These are phyloP conservation scores for Bryoglossum gracile DNA, from an alignment of 495 filamentous ascomycete genomes.

Conservation along the genomic window DNA sequence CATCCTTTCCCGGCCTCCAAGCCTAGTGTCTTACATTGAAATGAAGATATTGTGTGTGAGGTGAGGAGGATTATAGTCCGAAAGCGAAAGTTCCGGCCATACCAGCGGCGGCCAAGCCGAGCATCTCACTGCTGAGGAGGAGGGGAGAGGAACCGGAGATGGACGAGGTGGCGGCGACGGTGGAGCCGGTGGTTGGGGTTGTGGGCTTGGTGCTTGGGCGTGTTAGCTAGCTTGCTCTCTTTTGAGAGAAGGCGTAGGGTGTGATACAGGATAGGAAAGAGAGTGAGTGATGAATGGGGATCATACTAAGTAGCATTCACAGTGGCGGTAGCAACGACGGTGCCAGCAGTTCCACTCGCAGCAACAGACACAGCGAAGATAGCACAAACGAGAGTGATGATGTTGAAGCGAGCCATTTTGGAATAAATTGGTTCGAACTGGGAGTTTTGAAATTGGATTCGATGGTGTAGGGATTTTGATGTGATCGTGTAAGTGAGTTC, in stretches of 20 bases:
- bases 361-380: background rate
- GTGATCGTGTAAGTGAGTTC: too few relatives aligned
- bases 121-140: background rate
- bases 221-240: background rate
- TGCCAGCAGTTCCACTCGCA: background rate
- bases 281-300: background rate
- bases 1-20: too few relatives aligned
- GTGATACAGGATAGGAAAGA: too few relatives aligned
- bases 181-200: background rate
- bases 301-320: background rate
- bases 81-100: background rate
- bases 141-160: background rate
- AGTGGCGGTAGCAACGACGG: background rate
- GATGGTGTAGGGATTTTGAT: too few relatives aligned
- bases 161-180: background rate
- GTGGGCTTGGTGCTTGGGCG: background rate
- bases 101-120: background rate
- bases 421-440: too few relatives aligned
- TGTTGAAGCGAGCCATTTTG: background rate
- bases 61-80: background rate
- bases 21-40: too few relatives aligned
- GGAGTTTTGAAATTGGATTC: too few relatives aligned
- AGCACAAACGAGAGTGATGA: background rate
- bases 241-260: too few relatives aligned
- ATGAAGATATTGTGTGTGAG: too few relatives aligned